These are phyloP conservation scores for Cladosporium sp. DNA, from an alignment of 2,329 filamentous ascomycete species.

Conservation along the genomic window DNA sequence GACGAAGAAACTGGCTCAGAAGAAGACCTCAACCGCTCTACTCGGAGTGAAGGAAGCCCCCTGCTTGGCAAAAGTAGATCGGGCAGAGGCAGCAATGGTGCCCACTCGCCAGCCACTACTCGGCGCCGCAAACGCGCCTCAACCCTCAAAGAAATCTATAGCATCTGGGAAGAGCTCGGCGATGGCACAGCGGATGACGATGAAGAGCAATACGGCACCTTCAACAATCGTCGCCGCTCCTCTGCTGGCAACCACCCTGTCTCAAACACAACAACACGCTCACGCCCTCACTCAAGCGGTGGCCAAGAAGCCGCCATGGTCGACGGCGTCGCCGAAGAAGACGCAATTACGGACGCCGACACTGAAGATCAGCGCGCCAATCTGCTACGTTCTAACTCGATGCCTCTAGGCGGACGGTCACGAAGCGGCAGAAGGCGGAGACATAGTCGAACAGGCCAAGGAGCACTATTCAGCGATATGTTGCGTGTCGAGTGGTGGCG, in stretches of 20 bases:
- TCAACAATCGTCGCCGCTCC: slow-evolving; percentile 19
- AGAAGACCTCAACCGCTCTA: slow-evolving; percentile 23
- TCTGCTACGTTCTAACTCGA: neutral
- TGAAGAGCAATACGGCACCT: slow-evolving; percentile 31
- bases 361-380: slow-evolving; percentile 17
- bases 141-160: slow-evolving; percentile 37
- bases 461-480: slow-evolving; percentile 38
- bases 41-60: slow-evolving; percentile 27
- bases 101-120: slow-evolving; percentile 23
- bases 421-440: slow-evolving; percentile 19
- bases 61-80: slow-evolving; percentile 23
- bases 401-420: slow-evolving; percentile 9
- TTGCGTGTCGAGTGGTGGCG: slow-evolving; percentile 36
- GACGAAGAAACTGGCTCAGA: slow-evolving; percentile 33
- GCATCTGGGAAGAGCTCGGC: slow-evolving; percentile 38
- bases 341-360: slow-evolving; percentile 1
- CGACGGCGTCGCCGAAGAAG: neutral
- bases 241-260: slow-evolving; percentile 21
- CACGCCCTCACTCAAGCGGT: slow-evolving; percentile 27
- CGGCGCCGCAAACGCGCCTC: slow-evolving; percentile 35
- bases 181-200: slow-evolving; percentile 26
- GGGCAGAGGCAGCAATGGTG: slow-evolving; percentile 9
- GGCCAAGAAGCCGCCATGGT: neutral
- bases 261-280: slow-evolving; percentile 23
- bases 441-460: slow-evolving; percentile 28